Percentiles rank a stretch among this genome's conserved stretches.
These are phyloP conservation scores for Hyaloscypha finlandica DNA, from an alignment of 495 filamentous ascomycete genomes.

Conservation along the genomic window DNA sequence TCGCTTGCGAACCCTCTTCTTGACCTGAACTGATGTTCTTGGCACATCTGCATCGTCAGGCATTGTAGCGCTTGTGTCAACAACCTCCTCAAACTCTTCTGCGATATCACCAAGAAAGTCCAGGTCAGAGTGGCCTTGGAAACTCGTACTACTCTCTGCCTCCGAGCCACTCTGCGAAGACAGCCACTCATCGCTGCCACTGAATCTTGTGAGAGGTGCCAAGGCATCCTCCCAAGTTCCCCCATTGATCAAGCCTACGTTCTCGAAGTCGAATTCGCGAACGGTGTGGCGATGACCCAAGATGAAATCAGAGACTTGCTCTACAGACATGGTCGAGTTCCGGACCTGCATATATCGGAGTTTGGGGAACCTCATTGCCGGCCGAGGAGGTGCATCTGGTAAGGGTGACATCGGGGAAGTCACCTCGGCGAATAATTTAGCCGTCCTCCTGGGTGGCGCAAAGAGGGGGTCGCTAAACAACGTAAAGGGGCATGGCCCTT, in stretches of 20 bases:
- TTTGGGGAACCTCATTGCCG: slow-evolving; percentile 55
- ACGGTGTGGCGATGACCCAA: slow-evolving; percentile 61
- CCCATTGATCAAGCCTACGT: slow-evolving; percentile 57
- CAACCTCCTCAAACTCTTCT: slow-evolving; percentile 25
- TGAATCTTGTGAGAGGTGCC: slow-evolving; percentile 59
- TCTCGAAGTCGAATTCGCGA: slow-evolving; percentile 71
- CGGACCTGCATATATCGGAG: slow-evolving; percentile 64
- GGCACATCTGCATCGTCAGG: slow-evolving; percentile 38
- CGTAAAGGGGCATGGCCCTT: slow-evolving; percentile 66
- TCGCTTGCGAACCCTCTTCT: slow-evolving; percentile 45
- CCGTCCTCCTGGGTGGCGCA: slow-evolving; percentile 47
- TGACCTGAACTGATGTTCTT: slow-evolving; percentile 44
- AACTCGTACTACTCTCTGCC: slow-evolving; percentile 26
- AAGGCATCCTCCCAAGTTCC: slow-evolving; percentile 78
- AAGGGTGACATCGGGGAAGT: slow-evolving; percentile 54
- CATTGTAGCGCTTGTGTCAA: slow-evolving; percentile 15
- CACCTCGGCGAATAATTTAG: slow-evolving; percentile 54
- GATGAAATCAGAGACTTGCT: slow-evolving; percentile 64
- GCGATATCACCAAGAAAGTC: slow-evolving; percentile 27
- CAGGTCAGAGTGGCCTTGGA: slow-evolving; percentile 22
- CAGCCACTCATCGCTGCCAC: slow-evolving; percentile 54
- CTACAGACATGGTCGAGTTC: slow-evolving; percentile 66
- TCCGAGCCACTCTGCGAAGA: slow-evolving; percentile 42
- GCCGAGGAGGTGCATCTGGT: slow-evolving; percentile 44
- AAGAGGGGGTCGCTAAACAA: slow-evolving; percentile 63